Base-by-base conservation (phyloP, 2,329 filamentous ascomycete species). In the Emericellopsis atlantica region DNA sequence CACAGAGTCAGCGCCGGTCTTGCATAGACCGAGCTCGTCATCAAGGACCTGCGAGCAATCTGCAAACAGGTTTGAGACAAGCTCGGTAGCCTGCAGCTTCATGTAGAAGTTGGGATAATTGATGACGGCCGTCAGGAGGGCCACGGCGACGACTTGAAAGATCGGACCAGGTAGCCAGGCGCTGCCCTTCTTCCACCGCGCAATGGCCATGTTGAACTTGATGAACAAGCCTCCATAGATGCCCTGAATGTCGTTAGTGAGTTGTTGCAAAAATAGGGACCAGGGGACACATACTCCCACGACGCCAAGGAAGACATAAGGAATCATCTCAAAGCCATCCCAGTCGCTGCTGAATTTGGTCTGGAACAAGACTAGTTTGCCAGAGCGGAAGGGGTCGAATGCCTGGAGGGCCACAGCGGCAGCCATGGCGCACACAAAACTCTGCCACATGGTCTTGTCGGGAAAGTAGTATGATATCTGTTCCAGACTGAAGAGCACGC, bases 401-500 rank as follows among this genome's bases (percentile, higher is more conserved):
- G 86, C 86, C 59, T 96, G 90, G 5, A 98, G 70, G 12, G 88
- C 87, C 32, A 96, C 86, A 15, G 92, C 90, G 14, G 89, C 92
- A n/a, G 94, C 86, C 89, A 96, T 96, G 56, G 92, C 92, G 53
- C 92, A 96, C 33, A 98, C 92, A 55, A 98, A 98, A 53, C 88
- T 95, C 59, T 95, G 92, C 92, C 92, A 98, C 92, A 98, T 96
- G 9, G 92, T 96, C 62, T 96, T 96, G 62, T 96, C 90, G 0
- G 92, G 90, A 51, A 96, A 96, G 60, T 95, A 96, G 59, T 95
- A 96, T 1, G 88, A 94, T 3, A 96, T 69, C 72, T 94, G 87
- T 75, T 84, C 90, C n/a, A 96, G 74, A 61, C 86, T 93, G 67
- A 96, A 96, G 16, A 96, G 66, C 18, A 96, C 90, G 37, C 90